Base-by-base conservation (phyloP, 208 protist genomes). In the Wallacemonas sp. region DNA sequence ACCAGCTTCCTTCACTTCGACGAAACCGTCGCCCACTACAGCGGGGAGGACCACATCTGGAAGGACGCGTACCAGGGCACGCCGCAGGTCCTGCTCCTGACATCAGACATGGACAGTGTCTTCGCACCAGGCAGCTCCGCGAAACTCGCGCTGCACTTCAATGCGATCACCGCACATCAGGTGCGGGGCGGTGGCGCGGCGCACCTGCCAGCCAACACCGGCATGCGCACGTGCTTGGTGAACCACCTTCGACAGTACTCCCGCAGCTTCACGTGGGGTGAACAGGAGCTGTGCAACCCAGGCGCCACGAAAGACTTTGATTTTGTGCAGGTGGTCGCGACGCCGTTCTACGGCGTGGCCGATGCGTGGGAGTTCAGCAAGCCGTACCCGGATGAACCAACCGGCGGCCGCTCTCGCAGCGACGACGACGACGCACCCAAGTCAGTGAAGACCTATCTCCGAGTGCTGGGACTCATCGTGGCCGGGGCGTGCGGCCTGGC, bases 311-410 rank as follows among this genome's bases (percentile, higher is more conserved):
- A 75, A 60, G 52, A 48, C 34, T 38, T 85, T 9, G 65, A 88
- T 46, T 85, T 88, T 48, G 57, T 85, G 52, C 38, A 33, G 21
- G 52, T 76, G 0, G 47, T 70, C 12, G 64, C 78, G 16, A 57
- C 52, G 4, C 23, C 41, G 1, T 85, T 68, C 56, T 85, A 83
- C 57, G 79, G 79, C 24, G 61, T 60, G 2, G 24, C 3, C 12
- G 83, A 89, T 54, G 69, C 76, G 19, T 89, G 83, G 83, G 72
- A 83, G 38, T 89, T 83, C 54, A 83, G 76, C 34, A 38, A 29
- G 26, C 74, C 80, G 32, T 78, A 84, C 44, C 38, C 32, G 23
- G 70, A 74, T 16, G 79, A 89, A 52, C 55, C 65, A 16, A 29
- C 58, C n/a, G 54, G 55, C 23, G 65, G 57, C 46, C 30, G 32